Percentiles rank a stretch among this genome's conserved stretches.
phyloP scores from a whole-genome alignment of 192 early-diverging fungal genomes.

The Rhizophagus sp. region DNA sequence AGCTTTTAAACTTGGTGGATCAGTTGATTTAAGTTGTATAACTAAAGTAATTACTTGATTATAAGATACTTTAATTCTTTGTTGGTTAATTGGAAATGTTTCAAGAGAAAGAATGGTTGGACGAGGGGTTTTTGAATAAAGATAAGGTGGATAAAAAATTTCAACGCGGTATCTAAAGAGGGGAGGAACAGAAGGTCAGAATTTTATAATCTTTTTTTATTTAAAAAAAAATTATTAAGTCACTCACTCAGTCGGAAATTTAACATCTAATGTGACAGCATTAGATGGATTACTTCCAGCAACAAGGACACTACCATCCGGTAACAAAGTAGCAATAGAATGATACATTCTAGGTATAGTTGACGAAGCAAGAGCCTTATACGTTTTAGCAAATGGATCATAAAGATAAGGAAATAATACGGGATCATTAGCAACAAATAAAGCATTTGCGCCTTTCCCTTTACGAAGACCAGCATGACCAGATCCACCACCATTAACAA shows the following conservation, averaged over 20 bases:
- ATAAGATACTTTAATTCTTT: neutral
- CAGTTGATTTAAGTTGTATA: neutral
- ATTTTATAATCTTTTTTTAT: too few species aligned
- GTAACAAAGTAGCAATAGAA: constrained; percentile 50
- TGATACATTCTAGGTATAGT: constrained; percentile 67
- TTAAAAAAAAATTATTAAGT: neutral
- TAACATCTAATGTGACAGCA: constrained; percentile 19
- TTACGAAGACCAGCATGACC: constrained; percentile 53
- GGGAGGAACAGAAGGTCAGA: too few species aligned
- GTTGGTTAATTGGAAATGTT: too few species aligned
- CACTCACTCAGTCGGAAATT: constrained; percentile 50
- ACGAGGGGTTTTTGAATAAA: neutral
- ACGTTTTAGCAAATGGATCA: constrained; percentile 46
- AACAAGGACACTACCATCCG: constrained; percentile 43
- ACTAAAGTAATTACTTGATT: neutral
- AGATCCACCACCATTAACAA: constrained; percentile 57
- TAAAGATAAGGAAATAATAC: constrained; percentile 56
- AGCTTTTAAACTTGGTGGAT: neutral
- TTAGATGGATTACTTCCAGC: constrained; percentile 43
- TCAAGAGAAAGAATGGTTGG: neutral
- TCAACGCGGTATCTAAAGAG: neutral
- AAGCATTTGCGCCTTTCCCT: constrained; percentile 20
- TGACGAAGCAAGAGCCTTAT: constrained; percentile 39
- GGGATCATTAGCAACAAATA: constrained; percentile 43
- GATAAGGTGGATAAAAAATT: neutral